Evolutionary conservation across 2,329 filamentous ascomycete species (phyloP), one percentile per base, ranked within the genome.

Genomic region (Didymella pinodella): DNA sequence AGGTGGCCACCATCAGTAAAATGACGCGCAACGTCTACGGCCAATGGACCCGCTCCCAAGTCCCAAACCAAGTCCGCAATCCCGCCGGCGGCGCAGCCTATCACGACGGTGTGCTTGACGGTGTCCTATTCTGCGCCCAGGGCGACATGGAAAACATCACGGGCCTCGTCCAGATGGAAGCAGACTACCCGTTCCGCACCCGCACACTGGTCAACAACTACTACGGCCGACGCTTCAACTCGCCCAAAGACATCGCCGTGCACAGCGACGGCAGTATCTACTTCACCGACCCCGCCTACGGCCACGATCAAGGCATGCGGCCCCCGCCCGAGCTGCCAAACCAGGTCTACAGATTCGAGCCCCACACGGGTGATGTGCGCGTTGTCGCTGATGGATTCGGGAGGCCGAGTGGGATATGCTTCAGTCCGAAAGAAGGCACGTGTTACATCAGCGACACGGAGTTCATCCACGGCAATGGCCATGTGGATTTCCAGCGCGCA

Each of bases 361-460:
- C 76, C 0, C 54, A 49, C 2, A 80, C 76, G 0, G 74, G 73
- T 3, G 69, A 68, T 3, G 70, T 79, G 2, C 66, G 74, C 7
- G 71, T 77, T 0, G 68, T 81, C 2, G 78, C 77, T 6, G 76
- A 78, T 61, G 67, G 70, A 0, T 67, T 81, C 29, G 63, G 68
- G 26, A 70, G 77, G 28, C 79, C 80, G 1, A 81, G 81, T 59
- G 79, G 80, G 5, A 79, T 82, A 34, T 78, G 74, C 45, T 74
- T 82, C 38, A 77, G 71, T 8, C 78, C 79, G 0, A 75, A 79
- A 40, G 71, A 74, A 53, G 74, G 68, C 14, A 71, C 71, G 11
- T 61, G 81, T 34, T 82, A 81, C 57, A 77, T 82, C 53, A 77
- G 75, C 28, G 80, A 81, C 57, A 79, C 77, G 1, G 68, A 65